A percentile compares a stretch with the other conserved stretches of the same genome.
These are phyloP conservation scores for Aristolochia contorta DNA, from an alignment of 164 flowering plant species.

Conservation along the genomic window DNA sequence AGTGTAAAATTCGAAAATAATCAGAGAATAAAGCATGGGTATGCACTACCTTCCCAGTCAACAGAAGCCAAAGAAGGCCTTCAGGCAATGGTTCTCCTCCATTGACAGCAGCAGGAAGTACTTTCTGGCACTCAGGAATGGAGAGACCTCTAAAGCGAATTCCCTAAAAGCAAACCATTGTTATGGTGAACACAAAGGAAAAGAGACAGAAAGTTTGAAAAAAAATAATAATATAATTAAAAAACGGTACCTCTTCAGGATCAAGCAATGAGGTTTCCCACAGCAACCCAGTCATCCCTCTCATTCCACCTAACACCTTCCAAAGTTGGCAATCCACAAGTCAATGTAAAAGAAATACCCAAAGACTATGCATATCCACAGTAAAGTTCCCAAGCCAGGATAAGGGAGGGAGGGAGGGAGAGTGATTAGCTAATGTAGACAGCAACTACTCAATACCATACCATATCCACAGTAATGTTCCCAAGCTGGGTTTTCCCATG, in stretches of 20 bases:
- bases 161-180: conserved; percentile 41
- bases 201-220: background rate
- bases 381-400: background rate
- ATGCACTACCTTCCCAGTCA: conserved; percentile 69
- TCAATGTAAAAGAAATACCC: no score
- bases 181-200: background rate
- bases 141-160: conserved; percentile 89
- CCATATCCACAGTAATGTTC: conserved; percentile 93
- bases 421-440: background rate
- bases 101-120: conserved; percentile 70
- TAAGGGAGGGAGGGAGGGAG: background rate
- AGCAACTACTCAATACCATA: conserved; percentile 14
- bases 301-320: conserved; percentile 83
- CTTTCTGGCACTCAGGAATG: conserved; percentile 90
- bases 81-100: conserved; percentile 94
- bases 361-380: background rate
- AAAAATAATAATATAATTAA: background rate
- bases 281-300: conserved; percentile 92
- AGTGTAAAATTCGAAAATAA: no score
- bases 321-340: background rate
- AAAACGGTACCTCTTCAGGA: conserved; percentile 44
- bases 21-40: no score
- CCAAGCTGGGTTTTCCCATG: conserved; percentile 90
- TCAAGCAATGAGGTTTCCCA: conserved; percentile 98
- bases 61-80: conserved; percentile 90